Percentiles rank a stretch among this genome's conserved stretches.
phyloP scores from a whole-genome alignment of 371 early-diverging fungal genomes.

The Mycotypha africana region DNA sequence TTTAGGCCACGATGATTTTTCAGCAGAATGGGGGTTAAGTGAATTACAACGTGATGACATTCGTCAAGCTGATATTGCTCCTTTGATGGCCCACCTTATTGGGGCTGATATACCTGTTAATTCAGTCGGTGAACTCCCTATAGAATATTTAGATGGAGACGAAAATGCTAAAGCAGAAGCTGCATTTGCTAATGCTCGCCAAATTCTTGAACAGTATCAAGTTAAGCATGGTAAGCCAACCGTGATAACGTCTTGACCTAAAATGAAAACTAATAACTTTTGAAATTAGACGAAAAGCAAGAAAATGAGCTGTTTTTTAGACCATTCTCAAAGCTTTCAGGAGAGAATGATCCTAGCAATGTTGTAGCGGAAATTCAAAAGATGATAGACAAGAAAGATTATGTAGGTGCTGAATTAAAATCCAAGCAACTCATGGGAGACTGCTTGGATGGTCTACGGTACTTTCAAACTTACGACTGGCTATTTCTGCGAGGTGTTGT shows the following conservation, averaged over 20 bases:
- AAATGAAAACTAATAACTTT: no score
- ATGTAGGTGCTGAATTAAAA: constrained; percentile 57
- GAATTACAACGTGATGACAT: constrained; percentile 72
- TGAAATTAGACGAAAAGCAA: constrained; percentile 59
- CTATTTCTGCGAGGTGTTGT: constrained; percentile 80
- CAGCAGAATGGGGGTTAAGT: constrained; percentile 58
- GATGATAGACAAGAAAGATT: constrained; percentile 55
- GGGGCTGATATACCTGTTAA: constrained; percentile 87
- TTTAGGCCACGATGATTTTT: constrained; percentile 60
- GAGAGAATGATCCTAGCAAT: constrained; percentile 42
- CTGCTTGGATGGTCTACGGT: constrained; percentile 82
- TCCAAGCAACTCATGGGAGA: constrained; percentile 57
- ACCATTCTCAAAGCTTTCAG: constrained; percentile 60
- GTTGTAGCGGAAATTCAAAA: constrained; percentile 53
- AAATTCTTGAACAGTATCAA: constrained; percentile 79
- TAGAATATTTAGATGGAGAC: constrained; percentile 65
- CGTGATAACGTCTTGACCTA: no score
- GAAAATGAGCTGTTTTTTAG: constrained; percentile 71
- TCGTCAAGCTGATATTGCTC: constrained; percentile 93
- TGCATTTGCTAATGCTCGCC: constrained; percentile 75
- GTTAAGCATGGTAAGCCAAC: constrained; percentile 62
- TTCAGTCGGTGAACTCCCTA: constrained; percentile 86
- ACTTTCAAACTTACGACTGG: constrained; percentile 97
- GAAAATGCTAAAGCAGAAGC: constrained; percentile 68
- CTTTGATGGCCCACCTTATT: constrained; percentile 87